phyloP scores from a whole-genome alignment of 2,329 filamentous ascomycete species.

The Acrodontium crateriforme region DNA sequence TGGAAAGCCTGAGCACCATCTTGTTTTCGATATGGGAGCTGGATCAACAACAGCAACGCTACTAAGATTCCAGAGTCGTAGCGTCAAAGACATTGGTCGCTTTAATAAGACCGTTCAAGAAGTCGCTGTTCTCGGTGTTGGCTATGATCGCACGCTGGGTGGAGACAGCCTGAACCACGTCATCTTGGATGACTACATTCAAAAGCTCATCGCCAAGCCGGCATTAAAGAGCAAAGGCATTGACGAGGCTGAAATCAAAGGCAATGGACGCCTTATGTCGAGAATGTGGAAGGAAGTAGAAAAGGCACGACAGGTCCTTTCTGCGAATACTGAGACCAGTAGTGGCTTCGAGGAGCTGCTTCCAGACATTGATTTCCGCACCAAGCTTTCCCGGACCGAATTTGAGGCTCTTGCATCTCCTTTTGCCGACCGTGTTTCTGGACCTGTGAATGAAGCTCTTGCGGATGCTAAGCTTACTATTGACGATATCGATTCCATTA shows the following conservation, averaged over 20 bases:
- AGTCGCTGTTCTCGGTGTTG: slow-evolving; percentile 71
- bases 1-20: slow-evolving; percentile 75
- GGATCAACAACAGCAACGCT: slow-evolving; percentile 86
- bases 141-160: slow-evolving; percentile 81
- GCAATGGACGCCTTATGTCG: slow-evolving; percentile 70
- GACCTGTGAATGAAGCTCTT: slow-evolving; percentile 61
- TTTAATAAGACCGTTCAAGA: slow-evolving; percentile 97
- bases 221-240: slow-evolving; percentile 50
- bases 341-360: slow-evolving; percentile 78
- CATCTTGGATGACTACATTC: slow-evolving; percentile 78
- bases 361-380: slow-evolving; percentile 85
- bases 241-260: slow-evolving; percentile 48
- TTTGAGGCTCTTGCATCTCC: slow-evolving; percentile 67
- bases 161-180: slow-evolving; percentile 80
- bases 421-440: slow-evolving; percentile 53
- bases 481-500: slow-evolving; percentile 70
- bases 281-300: slow-evolving; percentile 92
- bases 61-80: slow-evolving; percentile 75
- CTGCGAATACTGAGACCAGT: slow-evolving; percentile 73
- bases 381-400: slow-evolving; percentile 65
- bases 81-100: slow-evolving; percentile 80
- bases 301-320: slow-evolving; percentile 73
- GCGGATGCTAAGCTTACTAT: slow-evolving; percentile 58
- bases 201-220: slow-evolving; percentile 57
- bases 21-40: slow-evolving; percentile 96